Conservation (phyloP, 495 filamentous ascomycete species). For the Ascodesmis nigricans region DNA sequence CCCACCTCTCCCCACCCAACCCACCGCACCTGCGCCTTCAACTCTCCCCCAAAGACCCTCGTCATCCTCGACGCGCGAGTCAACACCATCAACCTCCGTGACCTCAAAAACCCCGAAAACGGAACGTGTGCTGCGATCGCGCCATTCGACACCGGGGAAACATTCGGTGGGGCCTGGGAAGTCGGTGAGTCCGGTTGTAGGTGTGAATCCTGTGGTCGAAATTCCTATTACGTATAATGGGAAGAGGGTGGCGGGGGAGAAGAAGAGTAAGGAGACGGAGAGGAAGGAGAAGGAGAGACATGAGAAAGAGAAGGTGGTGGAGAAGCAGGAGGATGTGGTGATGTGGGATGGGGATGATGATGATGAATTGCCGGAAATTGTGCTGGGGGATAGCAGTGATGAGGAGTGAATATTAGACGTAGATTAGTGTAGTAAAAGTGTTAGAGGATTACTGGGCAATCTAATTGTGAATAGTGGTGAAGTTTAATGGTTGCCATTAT, state of each 20-base stretch:
- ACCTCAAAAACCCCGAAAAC: background rate
- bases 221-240: too few relatives aligned
- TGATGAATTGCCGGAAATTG: conserved; percentile 15
- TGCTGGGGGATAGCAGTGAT: conserved; percentile 12
- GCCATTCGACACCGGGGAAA: background rate
- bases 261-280: background rate
- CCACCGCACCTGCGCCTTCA: background rate
- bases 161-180: background rate
- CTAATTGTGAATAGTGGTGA: too few relatives aligned
- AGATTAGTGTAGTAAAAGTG: background rate
- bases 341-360: conserved; percentile 12
- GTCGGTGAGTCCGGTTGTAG: background rate
- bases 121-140: background rate
- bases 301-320: conserved; percentile 2
- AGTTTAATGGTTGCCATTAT: too few relatives aligned
- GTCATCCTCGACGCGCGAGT: background rate
- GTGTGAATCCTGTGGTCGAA: too few relatives aligned
- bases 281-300: conserved; percentile 1
- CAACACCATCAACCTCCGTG: background rate
- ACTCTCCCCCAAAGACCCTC: background rate
- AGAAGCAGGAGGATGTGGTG: conserved; percentile 2
- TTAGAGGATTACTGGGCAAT: too few relatives aligned
- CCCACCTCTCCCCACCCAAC: background rate
- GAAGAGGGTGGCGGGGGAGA: too few relatives aligned
- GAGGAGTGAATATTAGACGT: conserved; percentile 5